phyloP scores from a whole-genome alignment of 257 asterid species.

The Cruciata laevipes region DNA sequence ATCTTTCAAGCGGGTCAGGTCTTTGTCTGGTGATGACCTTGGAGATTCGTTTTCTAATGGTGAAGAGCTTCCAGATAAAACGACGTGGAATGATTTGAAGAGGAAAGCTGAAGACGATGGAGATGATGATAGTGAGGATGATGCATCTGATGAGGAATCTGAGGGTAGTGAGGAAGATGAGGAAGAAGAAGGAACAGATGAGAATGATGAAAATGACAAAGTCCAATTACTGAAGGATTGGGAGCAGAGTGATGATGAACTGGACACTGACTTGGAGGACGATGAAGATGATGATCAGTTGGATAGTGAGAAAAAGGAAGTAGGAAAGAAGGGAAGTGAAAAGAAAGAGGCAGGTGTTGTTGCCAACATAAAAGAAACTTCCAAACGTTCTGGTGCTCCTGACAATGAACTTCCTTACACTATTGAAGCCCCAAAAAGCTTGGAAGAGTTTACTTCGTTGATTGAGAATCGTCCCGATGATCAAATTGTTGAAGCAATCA shows the following conservation, averaged over 20 bases:
- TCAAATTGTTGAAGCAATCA: slow-evolving; percentile 79
- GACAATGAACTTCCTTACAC: slow-evolving; percentile 79
- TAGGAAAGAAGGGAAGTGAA: slow-evolving; percentile 26
- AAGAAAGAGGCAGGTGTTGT: slow-evolving; percentile 15
- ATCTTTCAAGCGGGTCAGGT: slow-evolving; percentile 28
- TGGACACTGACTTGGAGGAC: slow-evolving; percentile 45
- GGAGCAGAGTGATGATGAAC: slow-evolving; percentile 89
- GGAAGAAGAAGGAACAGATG: slow-evolving; percentile 43
- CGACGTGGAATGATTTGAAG: slow-evolving; percentile 50
- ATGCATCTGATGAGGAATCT: slow-evolving; percentile 40
- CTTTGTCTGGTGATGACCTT: slow-evolving; percentile 91
- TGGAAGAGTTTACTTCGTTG: slow-evolving; percentile 64
- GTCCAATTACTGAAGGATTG: slow-evolving; percentile 63
- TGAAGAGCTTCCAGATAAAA: slow-evolving; percentile 34
- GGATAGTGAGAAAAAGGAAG: slow-evolving; percentile 25
- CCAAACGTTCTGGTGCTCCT: slow-evolving; percentile 22
- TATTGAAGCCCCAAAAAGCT: slow-evolving; percentile 84
- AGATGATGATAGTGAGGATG: slow-evolving; percentile 35
- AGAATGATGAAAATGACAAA: slow-evolving; percentile 30
- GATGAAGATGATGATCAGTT: slow-evolving; percentile 29
- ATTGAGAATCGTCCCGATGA: slow-evolving; percentile 70
- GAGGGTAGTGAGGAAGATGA: slow-evolving; percentile 35
- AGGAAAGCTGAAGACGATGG: slow-evolving; percentile 24
- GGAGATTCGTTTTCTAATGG: slow-evolving; percentile 69
- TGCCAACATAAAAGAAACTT: slow-evolving; percentile 22